A percentile compares a stretch with the other conserved stretches of the same genome.
Conservation (phyloP, 257 asterid species). For the Solanum raphanifolium region DNA sequence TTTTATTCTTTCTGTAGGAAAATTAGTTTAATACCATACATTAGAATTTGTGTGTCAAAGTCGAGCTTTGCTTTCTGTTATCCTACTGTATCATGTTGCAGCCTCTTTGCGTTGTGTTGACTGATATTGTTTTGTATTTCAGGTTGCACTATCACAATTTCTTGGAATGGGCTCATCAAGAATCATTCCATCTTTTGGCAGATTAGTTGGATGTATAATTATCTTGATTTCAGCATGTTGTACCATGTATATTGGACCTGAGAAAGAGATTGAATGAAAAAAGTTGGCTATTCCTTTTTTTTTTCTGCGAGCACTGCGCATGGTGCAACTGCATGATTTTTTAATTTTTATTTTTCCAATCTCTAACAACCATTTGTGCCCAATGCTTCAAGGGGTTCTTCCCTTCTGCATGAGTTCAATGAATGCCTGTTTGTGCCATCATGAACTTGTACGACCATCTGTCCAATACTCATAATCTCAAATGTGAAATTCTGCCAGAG, state of each 20-base stretch:
- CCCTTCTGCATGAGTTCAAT: not conserved
- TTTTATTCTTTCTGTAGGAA: not conserved
- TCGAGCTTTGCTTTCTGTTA: not conserved
- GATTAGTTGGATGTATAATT: slow-evolving; percentile 22
- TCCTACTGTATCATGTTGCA: not conserved
- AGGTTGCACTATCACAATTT: slow-evolving; percentile 25
- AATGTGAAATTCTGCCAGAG: not conserved
- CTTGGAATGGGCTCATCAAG: slow-evolving; percentile 22
- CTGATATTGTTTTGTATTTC: not conserved
- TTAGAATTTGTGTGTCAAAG: not conserved
- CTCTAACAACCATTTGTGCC: not conserved
- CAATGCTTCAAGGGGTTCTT: not conserved
- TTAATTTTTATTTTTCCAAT: not conserved
- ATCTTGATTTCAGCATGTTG: slow-evolving; percentile 24
- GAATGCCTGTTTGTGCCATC: not conserved
- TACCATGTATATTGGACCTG: slow-evolving; percentile 26
- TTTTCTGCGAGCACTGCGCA: not conserved
- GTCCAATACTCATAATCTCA: not conserved
- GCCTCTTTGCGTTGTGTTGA: not conserved
- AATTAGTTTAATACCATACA: not conserved
- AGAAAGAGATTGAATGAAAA: slow-evolving; percentile 21
- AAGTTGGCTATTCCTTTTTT: not conserved
- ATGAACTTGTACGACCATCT: not conserved
- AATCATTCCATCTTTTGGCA: slow-evolving; percentile 24
- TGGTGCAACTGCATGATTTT: not conserved